Evolutionary conservation across 139 green algal genomes (phyloP).

Genomic region (Trebouxia sp.): DNA sequence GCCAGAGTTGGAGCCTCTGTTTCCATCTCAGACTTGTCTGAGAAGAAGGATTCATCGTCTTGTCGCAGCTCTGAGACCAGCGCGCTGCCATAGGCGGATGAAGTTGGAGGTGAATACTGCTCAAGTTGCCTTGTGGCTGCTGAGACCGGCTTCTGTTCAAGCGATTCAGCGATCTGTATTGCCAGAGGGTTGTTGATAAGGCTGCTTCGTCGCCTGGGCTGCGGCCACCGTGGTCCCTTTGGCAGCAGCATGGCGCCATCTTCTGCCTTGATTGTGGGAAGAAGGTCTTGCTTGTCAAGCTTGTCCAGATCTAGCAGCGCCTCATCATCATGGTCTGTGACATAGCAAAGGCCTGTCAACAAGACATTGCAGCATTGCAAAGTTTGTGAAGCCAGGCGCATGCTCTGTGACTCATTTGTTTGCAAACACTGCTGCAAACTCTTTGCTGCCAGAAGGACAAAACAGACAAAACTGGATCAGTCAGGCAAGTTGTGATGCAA

Average conservation of each 20-base stretch:
- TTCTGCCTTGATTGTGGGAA: neutral
- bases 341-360: too few relatives aligned
- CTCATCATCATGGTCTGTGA: neutral
- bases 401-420: too few relatives aligned
- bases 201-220: constrained; percentile 1
- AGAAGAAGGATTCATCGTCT: constrained; percentile 19
- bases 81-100: neutral
- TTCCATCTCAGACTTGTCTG: neutral
- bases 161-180: constrained; percentile 3
- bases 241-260: constrained; percentile 9
- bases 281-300: neutral
- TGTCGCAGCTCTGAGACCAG: constrained; percentile 16
- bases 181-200: constrained; percentile 19
- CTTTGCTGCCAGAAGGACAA: too few relatives aligned
- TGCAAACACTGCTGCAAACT: too few relatives aligned
- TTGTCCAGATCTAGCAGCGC: neutral
- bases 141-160: neutral
- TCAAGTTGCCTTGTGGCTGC: neutral
- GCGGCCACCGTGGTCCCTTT: neutral
- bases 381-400: too few relatives aligned
- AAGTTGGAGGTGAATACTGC: neutral
- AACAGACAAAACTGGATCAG: neutral
- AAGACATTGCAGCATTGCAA: too few relatives aligned
- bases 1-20: neutral
- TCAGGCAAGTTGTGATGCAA: neutral